Conservation (phyloP, 1,139 yeast genomes). For the Candida frijolesensis region DNA sequence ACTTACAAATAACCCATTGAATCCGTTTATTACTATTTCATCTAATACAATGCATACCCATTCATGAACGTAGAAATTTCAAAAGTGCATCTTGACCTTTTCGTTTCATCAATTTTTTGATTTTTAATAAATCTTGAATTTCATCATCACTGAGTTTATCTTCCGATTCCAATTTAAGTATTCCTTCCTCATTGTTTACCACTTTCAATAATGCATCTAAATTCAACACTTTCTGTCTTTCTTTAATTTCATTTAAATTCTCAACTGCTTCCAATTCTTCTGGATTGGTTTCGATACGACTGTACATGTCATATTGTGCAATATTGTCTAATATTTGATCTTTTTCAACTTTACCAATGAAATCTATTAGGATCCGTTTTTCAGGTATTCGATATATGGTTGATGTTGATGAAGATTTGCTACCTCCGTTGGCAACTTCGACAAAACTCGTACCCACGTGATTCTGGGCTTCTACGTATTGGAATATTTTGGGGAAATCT, state of each 20-base stretch:
- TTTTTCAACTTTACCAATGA: conserved; percentile 53
- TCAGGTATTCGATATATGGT: conserved; percentile 70
- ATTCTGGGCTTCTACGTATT: conserved; percentile 58
- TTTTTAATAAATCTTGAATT: conserved; percentile 51
- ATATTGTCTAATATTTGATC: conserved; percentile 28
- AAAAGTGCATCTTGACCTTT: conserved; percentile 73
- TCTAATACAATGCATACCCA: neutral
- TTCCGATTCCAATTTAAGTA: conserved; percentile 12
- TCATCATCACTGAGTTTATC: conserved; percentile 29
- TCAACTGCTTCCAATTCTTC: conserved; percentile 28
- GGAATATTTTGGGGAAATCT: conserved; percentile 37
- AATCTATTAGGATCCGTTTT: conserved; percentile 72
- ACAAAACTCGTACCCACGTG: conserved; percentile 39
- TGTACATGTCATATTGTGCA: conserved; percentile 23
- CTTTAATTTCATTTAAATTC: conserved; percentile 24
- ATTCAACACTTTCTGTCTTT: conserved; percentile 21
- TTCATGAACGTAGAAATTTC: conserved; percentile 47
- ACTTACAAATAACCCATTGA: no score
- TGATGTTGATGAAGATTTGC: neutral
- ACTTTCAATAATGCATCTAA: conserved; percentile 27
- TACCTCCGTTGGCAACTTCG: conserved; percentile 42
- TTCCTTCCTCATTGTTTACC: conserved; percentile 24
- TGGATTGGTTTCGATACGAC: conserved; percentile 22
- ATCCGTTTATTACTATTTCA: neutral
- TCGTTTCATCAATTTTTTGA: conserved; percentile 61